Base-by-base conservation (phyloP, 2,329 filamentous ascomycete genomes). In the Cladophialophora carrionii region DNA sequence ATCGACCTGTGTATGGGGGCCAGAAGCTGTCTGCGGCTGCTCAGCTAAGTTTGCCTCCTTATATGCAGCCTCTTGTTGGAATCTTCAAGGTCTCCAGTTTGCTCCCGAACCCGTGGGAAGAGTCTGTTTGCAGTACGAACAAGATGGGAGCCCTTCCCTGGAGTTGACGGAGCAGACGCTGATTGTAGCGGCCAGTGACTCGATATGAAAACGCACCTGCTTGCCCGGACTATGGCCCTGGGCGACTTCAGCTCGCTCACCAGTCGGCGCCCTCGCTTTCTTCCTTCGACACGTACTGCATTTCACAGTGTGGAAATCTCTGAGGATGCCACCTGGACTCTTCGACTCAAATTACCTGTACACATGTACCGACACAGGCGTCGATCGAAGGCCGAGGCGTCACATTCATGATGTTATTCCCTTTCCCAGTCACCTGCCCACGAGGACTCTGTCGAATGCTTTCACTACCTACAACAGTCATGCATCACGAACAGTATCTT, bases 101-200 rank as follows among this genome's bases (percentile, higher is more conserved):
- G 65, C 46, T 62, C 52, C 53, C 56, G 56, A 62, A 29, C 37
- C 41, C 54, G 41, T 32, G 60, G 59, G 31, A 46, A 49, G 31
- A 31, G 32, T 58, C 53, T 65, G 67, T 69, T 69, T 69, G 67
- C 64, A 69, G 34, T 57, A 59, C 64, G 67, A 67, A 67, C 62
- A 69, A 56, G 26, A 17, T 37, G 32, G 3, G 20, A 41, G 20
- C 56, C 14, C 56, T 41, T 61, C 53, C 58, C 22, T n/a, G 49
- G 51, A 41, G 24, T 49, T 43, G 51, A 41, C 31, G 9, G 7
- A 20, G 32, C 26, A 41, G 20, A 29, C 54, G 57, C 61, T 65
- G 64, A 69, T 67, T 67, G 67, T 62, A 57, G 29, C 51, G 54
- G 43, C 56, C 46, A 51, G 61, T 66, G 60, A 64, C 56, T 65